Evolutionary conservation across 202 grass and related monocot genomes (phyloP).

Genomic region (Schoenoplectus triqueter): DNA sequence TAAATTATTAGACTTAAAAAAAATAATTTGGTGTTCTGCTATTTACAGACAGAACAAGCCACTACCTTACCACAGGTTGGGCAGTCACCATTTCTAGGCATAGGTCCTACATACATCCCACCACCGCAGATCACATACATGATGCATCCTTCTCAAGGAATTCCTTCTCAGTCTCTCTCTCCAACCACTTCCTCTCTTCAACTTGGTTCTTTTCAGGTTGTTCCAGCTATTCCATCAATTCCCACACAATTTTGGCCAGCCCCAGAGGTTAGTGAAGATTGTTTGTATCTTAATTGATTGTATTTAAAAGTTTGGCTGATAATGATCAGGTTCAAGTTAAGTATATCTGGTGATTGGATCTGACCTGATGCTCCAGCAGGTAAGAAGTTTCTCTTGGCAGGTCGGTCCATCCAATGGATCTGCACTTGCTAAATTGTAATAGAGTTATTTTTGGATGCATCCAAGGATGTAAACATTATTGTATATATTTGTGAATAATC

Average conservation of each 20-base stretch:
- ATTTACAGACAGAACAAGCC: conserved; percentile 54
- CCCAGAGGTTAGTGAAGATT: conserved; percentile 33
- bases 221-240: conserved; percentile 53
- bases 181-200: conserved; percentile 77
- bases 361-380: background rate
- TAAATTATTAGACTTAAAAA: conserved; percentile 27
- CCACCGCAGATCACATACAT: conserved; percentile 53
- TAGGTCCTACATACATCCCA: conserved; percentile 43
- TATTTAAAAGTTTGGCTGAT: background rate
- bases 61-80: conserved; percentile 53
- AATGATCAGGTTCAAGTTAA: background rate
- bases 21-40: conserved; percentile 36
- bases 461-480: background rate
- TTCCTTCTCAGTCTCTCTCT: conserved; percentile 61
- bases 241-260: conserved; percentile 31
- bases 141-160: conserved; percentile 74
- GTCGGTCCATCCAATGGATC: background rate
- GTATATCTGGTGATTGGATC: background rate
- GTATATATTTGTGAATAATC: background rate
- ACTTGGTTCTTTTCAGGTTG: conserved; percentile 70
- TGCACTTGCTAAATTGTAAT: conserved; percentile 3
- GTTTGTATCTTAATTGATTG: background rate
- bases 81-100: conserved; percentile 67
- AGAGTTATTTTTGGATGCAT: background rate
- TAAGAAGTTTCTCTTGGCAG: background rate